phyloP scores from a whole-genome alignment of 2,329 filamentous ascomycete species.

The Colletotrichum siamense region DNA sequence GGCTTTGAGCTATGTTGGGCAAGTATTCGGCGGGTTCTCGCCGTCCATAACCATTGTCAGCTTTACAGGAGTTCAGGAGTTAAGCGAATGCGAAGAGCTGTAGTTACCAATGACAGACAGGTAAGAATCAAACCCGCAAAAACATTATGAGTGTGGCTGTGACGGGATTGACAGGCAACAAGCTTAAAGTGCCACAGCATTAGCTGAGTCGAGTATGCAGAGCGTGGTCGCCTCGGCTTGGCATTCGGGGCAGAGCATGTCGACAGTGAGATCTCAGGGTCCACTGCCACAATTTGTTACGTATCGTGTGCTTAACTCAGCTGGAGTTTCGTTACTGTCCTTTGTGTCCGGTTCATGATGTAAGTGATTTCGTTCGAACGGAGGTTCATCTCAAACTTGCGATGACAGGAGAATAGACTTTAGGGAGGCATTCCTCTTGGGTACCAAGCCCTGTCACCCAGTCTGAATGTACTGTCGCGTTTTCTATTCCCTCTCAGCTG shows the following conservation, averaged over 20 bases:
- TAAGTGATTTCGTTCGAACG: neutral
- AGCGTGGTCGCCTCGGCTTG: neutral
- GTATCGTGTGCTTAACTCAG: neutral
- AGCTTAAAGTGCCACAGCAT: neutral
- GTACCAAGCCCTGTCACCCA: neutral
- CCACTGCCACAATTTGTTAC: neutral
- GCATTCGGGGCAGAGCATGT: neutral
- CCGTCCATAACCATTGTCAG: neutral
- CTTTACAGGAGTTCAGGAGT: neutral
- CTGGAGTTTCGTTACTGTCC: neutral
- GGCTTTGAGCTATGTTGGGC: neutral
- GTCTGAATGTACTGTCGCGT: neutral
- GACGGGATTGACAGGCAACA: neutral
- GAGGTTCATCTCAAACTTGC: neutral
- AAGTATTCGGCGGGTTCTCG: neutral
- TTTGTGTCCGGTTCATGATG: neutral
- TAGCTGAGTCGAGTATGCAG: neutral
- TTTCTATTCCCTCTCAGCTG: fast-evolving
- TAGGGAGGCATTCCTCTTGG: fast-evolving
- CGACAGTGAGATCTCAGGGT: neutral
- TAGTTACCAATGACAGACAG: neutral
- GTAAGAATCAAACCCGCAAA: neutral
- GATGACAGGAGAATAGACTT: neutral
- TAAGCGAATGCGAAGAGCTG: neutral
- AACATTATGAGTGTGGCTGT: neutral